Evolutionary conservation across 2,329 filamentous ascomycete species (phyloP).

Genomic region (Aspergillus nomiae): DNA sequence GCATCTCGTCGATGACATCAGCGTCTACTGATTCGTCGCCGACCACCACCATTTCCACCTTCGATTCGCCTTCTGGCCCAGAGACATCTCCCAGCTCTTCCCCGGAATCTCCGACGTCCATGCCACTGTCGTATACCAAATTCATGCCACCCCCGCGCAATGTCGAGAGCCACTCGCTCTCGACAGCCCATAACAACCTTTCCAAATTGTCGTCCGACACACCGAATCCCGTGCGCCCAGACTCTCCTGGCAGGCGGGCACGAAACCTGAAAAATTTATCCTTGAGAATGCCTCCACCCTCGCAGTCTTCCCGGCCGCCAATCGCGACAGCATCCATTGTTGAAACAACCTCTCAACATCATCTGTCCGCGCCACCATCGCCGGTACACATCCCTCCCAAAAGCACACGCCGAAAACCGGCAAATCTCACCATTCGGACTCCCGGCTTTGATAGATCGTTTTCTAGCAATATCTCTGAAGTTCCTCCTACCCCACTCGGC

Average conservation of each 20-base stretch:
- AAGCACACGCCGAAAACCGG: conserved; percentile 58
- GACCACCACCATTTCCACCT: conserved; percentile 89
- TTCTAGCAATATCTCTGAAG: conserved; percentile 50
- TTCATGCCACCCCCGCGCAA: conserved; percentile 34
- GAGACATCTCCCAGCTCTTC: conserved; percentile 91
- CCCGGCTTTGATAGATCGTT: conserved; percentile 53
- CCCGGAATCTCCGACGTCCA: conserved; percentile 80
- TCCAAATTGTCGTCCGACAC: conserved; percentile 27
- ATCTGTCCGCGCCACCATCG: conserved; percentile 56
- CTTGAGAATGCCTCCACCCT: conserved; percentile 58
- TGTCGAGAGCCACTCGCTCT: conserved; percentile 28
- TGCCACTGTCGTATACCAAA: conserved; percentile 57
- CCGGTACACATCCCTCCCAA: conserved; percentile 59
- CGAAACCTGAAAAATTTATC: conserved; percentile 67
- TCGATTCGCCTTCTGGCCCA: conserved; percentile 85
- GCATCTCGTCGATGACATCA: conserved; percentile 54
- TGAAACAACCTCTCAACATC: conserved; percentile 38
- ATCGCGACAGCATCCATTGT: conserved; percentile 53
- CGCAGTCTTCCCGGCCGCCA: conserved; percentile 45
- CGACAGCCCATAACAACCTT: conserved; percentile 26
- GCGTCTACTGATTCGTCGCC: conserved; percentile 93
- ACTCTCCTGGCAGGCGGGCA: conserved; percentile 44
- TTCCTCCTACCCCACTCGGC: conserved; percentile 60
- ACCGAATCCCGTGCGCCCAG: conserved; percentile 42
- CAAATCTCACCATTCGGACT: conserved; percentile 62